These are phyloP conservation scores for Cladophialophora carrionii DNA, from an alignment of 2,329 filamentous ascomycete genomes.

Conservation along the genomic window DNA sequence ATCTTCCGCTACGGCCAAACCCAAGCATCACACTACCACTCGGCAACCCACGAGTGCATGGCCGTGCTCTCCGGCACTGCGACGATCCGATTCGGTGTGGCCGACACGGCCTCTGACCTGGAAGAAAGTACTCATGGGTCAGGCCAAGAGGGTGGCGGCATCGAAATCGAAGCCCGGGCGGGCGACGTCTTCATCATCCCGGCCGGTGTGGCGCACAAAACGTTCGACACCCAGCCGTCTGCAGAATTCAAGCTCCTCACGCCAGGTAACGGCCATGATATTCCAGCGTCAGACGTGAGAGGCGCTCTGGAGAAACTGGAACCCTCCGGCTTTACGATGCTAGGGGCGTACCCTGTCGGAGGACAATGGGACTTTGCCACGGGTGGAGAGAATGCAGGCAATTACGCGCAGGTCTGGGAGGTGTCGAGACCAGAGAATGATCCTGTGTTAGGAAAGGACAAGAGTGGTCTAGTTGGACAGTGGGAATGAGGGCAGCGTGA, in stretches of 20 bases:
- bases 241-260: conserved; percentile 49
- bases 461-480: conserved; percentile 45
- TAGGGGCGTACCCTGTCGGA: conserved; percentile 58
- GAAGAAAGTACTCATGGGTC: conserved; percentile 48
- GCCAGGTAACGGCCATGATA: conserved; percentile 49
- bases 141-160: conserved; percentile 52
- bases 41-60: conserved; percentile 61
- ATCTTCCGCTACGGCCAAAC: conserved; percentile 60
- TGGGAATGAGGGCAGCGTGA: conserved; percentile 40
- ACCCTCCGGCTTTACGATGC: conserved; percentile 57
- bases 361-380: conserved; percentile 56
- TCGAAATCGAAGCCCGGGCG: conserved; percentile 53
- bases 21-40: conserved; percentile 62
- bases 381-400: conserved; percentile 51
- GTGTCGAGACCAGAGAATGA: conserved; percentile 52
- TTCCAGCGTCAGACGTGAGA: conserved; percentile 42
- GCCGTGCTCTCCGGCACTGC: conserved; percentile 58
- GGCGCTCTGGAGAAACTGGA: conserved; percentile 45
- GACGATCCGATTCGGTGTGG: conserved; percentile 59
- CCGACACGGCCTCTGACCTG: conserved; percentile 49
- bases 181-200: conserved; percentile 65
- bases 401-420: conserved; percentile 52
- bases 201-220: conserved; percentile 61
- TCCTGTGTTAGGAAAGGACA: conserved; percentile 51
- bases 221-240: conserved; percentile 49